phyloP scores from a whole-genome alignment of 257 asterid genomes.

The Fraxinus anomala region DNA sequence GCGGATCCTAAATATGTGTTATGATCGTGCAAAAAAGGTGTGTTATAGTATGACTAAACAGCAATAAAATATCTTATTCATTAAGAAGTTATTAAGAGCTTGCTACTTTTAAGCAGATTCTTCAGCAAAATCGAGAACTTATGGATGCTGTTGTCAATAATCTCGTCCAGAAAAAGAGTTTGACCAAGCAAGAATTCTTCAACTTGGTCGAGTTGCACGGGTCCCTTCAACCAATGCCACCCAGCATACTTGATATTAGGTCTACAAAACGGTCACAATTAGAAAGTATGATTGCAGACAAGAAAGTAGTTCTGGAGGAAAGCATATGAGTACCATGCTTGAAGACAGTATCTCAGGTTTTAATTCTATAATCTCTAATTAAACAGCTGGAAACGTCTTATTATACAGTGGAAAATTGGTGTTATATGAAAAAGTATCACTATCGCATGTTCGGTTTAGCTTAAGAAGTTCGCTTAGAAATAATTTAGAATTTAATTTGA shows the following conservation, averaged over 20 bases:
- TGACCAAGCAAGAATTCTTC: slow-evolving; percentile 71
- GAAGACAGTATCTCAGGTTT: slow-evolving; percentile 14
- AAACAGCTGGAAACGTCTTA: background rate
- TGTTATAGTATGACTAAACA: background rate
- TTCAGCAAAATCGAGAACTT: slow-evolving; percentile 58
- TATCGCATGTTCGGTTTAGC: no score
- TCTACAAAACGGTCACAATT: slow-evolving; percentile 45
- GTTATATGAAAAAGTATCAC: no score
- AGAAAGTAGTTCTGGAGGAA: slow-evolving; percentile 37
- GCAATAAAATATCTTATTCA: background rate
- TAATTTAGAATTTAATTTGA: background rate
- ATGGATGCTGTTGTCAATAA: slow-evolving; percentile 69
- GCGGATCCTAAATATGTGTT: slow-evolving; percentile 58
- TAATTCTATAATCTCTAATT: background rate
- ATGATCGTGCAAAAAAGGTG: slow-evolving; percentile 85
- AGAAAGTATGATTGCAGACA: slow-evolving; percentile 41
- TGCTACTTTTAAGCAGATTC: slow-evolving; percentile 52
- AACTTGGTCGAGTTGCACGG: slow-evolving; percentile 76
- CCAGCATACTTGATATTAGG: slow-evolving; percentile 73
- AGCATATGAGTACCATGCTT: slow-evolving; percentile 24
- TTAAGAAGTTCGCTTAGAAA: no score
- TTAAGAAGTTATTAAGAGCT: slow-evolving; percentile 15
- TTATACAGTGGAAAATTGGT: background rate
- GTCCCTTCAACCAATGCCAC: slow-evolving; percentile 59
- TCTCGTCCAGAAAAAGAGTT: slow-evolving; percentile 75